Conservation (phyloP, 2,329 filamentous ascomycete genomes). For the Aplosporella prunicola region DNA sequence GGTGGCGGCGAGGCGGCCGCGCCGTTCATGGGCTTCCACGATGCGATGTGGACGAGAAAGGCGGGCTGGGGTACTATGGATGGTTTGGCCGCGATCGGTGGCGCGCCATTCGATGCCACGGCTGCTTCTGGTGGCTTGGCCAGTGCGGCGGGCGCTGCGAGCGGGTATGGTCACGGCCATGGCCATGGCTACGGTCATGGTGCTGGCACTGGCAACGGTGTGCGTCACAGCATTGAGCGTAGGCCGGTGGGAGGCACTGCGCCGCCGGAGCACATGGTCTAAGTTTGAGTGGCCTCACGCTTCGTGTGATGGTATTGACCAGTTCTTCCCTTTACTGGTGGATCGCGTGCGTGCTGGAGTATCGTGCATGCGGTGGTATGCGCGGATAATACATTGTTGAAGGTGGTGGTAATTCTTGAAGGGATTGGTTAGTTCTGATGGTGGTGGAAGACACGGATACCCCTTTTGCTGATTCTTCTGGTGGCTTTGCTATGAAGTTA, state of each 20-base stretch:
- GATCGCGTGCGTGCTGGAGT: no score
- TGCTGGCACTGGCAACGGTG: not conserved
- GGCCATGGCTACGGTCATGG: constrained; percentile 13
- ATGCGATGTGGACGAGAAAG: constrained; percentile 49
- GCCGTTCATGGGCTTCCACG: constrained; percentile 38
- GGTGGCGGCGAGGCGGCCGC: constrained; percentile 28
- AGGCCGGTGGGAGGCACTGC: not conserved
- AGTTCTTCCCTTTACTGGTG: no score
- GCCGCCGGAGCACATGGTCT: not conserved
- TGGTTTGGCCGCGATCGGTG: constrained; percentile 27
- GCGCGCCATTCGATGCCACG: constrained; percentile 35
- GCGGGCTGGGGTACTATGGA: constrained; percentile 49
- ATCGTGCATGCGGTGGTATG: no score
- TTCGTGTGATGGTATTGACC: no score
- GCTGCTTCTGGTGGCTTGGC: constrained; percentile 27
- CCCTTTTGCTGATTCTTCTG: no score
- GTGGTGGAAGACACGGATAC: no score
- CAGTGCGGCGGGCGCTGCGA: constrained; percentile 20
- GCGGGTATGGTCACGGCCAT: constrained; percentile 16
- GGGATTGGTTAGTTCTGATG: no score
- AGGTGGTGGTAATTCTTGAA: no score
- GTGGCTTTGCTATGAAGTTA: no score
- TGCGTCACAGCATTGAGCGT: not conserved
- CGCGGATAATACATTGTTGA: no score
- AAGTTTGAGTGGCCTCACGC: no score